Percentiles rank a stretch among this genome's conserved stretches.
These are phyloP conservation scores for Aspergillus avenaceus DNA, from an alignment of 495 filamentous ascomycete genomes.

Conservation along the genomic window DNA sequence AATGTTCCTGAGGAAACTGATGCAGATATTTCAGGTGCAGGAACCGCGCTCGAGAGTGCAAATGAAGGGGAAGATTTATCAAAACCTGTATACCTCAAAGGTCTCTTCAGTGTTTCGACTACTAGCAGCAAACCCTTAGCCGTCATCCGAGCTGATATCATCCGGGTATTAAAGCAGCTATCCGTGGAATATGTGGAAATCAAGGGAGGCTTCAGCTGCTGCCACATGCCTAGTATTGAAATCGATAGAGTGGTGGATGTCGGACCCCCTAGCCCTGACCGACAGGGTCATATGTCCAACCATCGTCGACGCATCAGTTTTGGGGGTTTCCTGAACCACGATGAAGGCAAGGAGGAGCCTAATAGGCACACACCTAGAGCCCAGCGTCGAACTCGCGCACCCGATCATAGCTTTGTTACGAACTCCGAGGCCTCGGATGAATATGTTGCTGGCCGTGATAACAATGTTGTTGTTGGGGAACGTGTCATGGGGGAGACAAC, in stretches of 20 bases:
- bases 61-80: conserved; percentile 51
- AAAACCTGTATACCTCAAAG: conserved; percentile 96
- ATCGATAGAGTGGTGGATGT: conserved; percentile 65
- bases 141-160: conserved; percentile 85
- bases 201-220: conserved; percentile 86
- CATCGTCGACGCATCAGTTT: conserved; percentile 82
- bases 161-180: conserved; percentile 80
- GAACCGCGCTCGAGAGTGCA: conserved; percentile 50
- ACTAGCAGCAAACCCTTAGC: conserved; percentile 87
- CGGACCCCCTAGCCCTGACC: conserved; percentile 50
- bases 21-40: conserved; percentile 42
- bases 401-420: conserved; percentile 65
- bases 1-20: conserved; percentile 83
- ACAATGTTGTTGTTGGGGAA: conserved; percentile 31
- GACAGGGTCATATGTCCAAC: conserved; percentile 48
- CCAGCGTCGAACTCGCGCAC: conserved; percentile 38
- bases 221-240: conserved; percentile 84
- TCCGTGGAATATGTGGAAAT: conserved; percentile 91
- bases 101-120: conserved; percentile 94
- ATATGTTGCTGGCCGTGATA: conserved; percentile 48
- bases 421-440: conserved; percentile 79
- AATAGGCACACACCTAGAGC: conserved; percentile 25
- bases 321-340: conserved; percentile 61
- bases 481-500: conserved; percentile 72
- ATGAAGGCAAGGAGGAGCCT: conserved; percentile 47